These are phyloP conservation scores for Pythium oligandrum DNA, from an alignment of 352 stramenopile genomes.

Conservation along the genomic window DNA sequence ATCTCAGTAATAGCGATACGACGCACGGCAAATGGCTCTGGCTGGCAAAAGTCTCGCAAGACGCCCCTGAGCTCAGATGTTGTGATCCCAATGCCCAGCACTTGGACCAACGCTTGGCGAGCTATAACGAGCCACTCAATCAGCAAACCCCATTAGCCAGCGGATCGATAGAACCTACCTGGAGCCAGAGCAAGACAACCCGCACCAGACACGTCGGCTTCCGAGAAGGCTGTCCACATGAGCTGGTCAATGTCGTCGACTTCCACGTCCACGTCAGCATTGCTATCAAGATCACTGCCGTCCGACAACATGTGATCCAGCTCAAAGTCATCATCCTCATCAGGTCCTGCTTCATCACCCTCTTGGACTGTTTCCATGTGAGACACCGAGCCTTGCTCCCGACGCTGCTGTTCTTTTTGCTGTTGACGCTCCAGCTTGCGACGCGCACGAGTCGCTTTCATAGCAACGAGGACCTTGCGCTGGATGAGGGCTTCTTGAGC, in stretches of 20 bases:
- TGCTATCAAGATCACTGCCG: slow-evolving; percentile 33
- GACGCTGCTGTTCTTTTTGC: slow-evolving; percentile 37
- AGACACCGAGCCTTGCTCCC: slow-evolving; percentile 7
- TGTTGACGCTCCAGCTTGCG: slow-evolving; percentile 64
- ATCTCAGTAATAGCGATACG: not conserved
- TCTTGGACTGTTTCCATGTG: slow-evolving; percentile 73
- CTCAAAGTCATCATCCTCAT: slow-evolving; percentile 35
- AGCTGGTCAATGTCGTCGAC: slow-evolving; percentile 63
- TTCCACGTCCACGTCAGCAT: slow-evolving; percentile 30
- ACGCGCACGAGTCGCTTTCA: slow-evolving; percentile 51
- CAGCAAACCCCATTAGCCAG: too few relatives aligned
- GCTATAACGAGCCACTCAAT: slow-evolving; percentile 16
- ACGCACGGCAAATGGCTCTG: slow-evolving; percentile 35
- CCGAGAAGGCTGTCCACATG: slow-evolving; percentile 58
- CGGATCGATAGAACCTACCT: slow-evolving; percentile 21
- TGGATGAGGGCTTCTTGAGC: slow-evolving; percentile 48
- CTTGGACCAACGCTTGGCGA: slow-evolving; percentile 57
- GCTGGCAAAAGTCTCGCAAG: slow-evolving; percentile 27
- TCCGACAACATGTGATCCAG: slow-evolving; percentile 46
- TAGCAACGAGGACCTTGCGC: slow-evolving; percentile 62
- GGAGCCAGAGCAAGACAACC: slow-evolving; percentile 44
- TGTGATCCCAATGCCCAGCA: slow-evolving; percentile 48
- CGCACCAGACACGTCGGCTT: slow-evolving; percentile 31
- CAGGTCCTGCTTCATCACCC: slow-evolving; percentile 30
- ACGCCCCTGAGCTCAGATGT: slow-evolving; percentile 27